A percentile compares a stretch with the other conserved stretches of the same genome.
Evolutionary conservation across 2,329 filamentous ascomycete genomes (phyloP).

Genomic region (Hymenoscyphus fraxineus): DNA sequence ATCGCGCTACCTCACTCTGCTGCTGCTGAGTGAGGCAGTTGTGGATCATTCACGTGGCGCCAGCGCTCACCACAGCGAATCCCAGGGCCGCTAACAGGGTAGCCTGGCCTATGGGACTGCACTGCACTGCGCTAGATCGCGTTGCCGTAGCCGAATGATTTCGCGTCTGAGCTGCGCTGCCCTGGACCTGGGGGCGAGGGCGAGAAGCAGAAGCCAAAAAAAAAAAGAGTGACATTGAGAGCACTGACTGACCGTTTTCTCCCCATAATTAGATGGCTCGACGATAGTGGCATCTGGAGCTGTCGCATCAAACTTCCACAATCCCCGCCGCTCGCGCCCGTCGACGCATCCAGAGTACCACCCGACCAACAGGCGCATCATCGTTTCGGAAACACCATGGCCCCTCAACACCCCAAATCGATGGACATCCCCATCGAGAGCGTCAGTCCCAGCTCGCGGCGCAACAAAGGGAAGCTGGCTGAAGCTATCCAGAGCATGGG

Average conservation of each 20-base stretch:
- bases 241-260: conserved; percentile 16
- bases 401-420: conserved; percentile 17
- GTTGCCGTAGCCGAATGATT: conserved; percentile 5
- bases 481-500: conserved; percentile 33
- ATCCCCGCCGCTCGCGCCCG: conserved; percentile 15
- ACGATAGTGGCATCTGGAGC: conserved; percentile 32
- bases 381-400: conserved; percentile 14
- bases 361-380: conserved; percentile 7
- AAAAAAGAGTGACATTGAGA: not conserved
- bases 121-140: conserved; percentile 4
- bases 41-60: conserved; percentile 10
- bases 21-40: not conserved
- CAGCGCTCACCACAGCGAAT: not conserved
- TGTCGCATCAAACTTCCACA: conserved; percentile 35
- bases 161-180: not conserved
- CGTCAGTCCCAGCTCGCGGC: conserved; percentile 29
- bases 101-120: not conserved
- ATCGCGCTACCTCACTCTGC: conserved; percentile 7
- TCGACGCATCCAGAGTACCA: not conserved
- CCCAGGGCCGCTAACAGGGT: not conserved
- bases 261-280: conserved; percentile 30
- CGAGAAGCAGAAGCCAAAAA: not conserved
- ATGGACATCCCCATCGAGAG: conserved; percentile 28
- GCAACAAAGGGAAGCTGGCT: conserved; percentile 32
- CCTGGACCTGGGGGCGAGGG: not conserved